These are phyloP conservation scores for Penicillium parvum DNA, from an alignment of 495 filamentous ascomycete species.

Conservation along the genomic window DNA sequence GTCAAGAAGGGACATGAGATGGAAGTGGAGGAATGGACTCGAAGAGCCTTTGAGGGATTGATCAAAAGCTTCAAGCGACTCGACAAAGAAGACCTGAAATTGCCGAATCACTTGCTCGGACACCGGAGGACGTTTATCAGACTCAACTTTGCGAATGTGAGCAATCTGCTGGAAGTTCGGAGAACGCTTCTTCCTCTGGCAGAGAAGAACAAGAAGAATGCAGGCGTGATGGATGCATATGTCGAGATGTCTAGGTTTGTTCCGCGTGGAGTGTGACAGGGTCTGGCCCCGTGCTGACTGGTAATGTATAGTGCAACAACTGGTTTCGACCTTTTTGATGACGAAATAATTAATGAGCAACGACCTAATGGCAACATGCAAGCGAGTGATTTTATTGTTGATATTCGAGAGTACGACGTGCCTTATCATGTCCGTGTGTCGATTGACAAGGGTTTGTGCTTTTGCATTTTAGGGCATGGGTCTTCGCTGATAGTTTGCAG, in stretches of 20 bases:
- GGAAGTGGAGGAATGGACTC: conserved; percentile 95
- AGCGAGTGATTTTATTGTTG: conserved; percentile 95
- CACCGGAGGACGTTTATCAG: conserved; percentile 83
- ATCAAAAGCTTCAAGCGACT: conserved; percentile 72
- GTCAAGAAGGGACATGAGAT: conserved; percentile 81
- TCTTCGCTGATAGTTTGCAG: conserved; percentile 37
- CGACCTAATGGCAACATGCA: conserved; percentile 77
- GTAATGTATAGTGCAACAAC: conserved; percentile 60
- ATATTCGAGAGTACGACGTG: conserved; percentile 99
- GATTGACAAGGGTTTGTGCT: conserved; percentile 77
- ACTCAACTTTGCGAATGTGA: conserved; percentile 81
- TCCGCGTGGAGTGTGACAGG: neutral
- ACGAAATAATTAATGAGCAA: conserved; percentile 79
- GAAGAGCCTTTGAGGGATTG: conserved; percentile 76
- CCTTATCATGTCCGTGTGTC: conserved; percentile 98
- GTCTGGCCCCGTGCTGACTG: neutral
- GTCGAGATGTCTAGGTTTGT: conserved; percentile 86
- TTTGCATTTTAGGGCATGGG: neutral
- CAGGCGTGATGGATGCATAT: conserved; percentile 97
- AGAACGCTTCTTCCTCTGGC: conserved; percentile 83
- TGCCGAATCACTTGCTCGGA: conserved; percentile 94
- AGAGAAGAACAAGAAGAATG: conserved; percentile 91
- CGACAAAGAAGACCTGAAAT: conserved; percentile 89
- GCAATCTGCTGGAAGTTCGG: conserved; percentile 75
- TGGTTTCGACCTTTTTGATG: conserved; percentile 94